Evolutionary conservation across 2,329 filamentous ascomycete genomes (phyloP), one percentile per base, ranked within the genome.

Genomic region (Diaporthe australafricana): DNA sequence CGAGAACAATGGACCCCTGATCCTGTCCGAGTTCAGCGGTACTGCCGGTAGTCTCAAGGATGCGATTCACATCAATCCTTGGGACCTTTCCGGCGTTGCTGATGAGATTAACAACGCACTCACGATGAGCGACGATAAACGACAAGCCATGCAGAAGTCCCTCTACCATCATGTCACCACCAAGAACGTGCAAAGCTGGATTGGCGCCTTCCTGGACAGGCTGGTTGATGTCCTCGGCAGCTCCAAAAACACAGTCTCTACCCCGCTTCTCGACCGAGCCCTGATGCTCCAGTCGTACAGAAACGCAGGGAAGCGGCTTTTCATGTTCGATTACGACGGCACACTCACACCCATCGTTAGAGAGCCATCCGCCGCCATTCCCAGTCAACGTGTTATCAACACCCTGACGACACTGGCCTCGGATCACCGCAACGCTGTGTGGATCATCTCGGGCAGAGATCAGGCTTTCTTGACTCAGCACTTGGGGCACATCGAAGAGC

Each of bases 251-350:
- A 89, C 91, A 14, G 89, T 92, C 71, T 90, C 92, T 4, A 98
- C 96, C 1, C 96, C 96, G 0, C 87, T 92, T 1, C 89, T 98
- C 25, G 95, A 98, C 79, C 91, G 91, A 45, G 87, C 90, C 4
- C 87, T 90, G 74, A 83, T 98, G 75, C 85, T 97, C 47, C 84
- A 87, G 69, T 91, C 92, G 73, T 98, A 98, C 82, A 90, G 91
- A 73, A 85, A 88, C 48, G 91, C 94, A 4, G 89, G 89, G 74
- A 94, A 93, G 82, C 91, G 96, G 14, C 87, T 99, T 3, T 98
- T 98, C 85, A 96, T 99, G 94, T 98, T 98, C 80, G 96, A 99
- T 83, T 99, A 99, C 78, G 96, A 99, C 80, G 96, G 96, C 60
- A 99, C 96, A 0, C 88, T 99, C 69, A 98, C 96, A 4, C 94